Conservation (phyloP, 805 yeast genomes). For the Candida arabinofermentans region DNA sequence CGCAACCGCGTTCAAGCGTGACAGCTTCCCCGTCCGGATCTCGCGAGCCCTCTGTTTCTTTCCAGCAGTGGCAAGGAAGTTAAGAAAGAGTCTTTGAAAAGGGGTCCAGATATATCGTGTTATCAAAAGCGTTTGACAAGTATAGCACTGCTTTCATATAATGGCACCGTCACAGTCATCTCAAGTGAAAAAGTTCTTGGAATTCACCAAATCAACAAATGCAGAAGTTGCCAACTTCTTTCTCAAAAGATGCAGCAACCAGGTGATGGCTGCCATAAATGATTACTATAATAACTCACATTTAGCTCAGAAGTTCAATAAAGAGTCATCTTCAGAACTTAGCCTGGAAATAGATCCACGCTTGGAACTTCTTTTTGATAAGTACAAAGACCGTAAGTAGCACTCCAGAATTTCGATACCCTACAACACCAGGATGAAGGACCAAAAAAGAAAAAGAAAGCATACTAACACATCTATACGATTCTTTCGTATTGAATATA, state of each 20-base stretch:
- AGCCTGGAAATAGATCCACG: slow-evolving; percentile 4
- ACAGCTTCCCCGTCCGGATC: too few relatives aligned
- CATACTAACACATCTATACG: neutral
- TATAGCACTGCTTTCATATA: neutral
- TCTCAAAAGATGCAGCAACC: slow-evolving; percentile 21
- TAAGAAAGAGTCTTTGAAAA: too few relatives aligned
- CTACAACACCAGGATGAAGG: too few relatives aligned
- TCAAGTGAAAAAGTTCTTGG: slow-evolving; percentile 32
- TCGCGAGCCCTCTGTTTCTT: too few relatives aligned
- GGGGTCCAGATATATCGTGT: too few relatives aligned
- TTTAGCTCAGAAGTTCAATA: slow-evolving; percentile 8
- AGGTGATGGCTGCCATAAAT: slow-evolving; percentile 20
- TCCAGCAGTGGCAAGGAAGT: too few relatives aligned
- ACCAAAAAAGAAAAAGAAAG: neutral
- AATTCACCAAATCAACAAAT: slow-evolving; percentile 36
- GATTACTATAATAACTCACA: slow-evolving; percentile 22
- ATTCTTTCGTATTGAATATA: neutral
- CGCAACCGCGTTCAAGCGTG: too few relatives aligned
- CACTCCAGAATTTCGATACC: too few relatives aligned
- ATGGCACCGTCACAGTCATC: slow-evolving; percentile 9
- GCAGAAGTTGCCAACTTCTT: slow-evolving; percentile 36
- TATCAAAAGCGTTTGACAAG: neutral
- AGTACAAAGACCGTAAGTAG: slow-evolving; percentile 26
- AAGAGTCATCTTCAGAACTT: slow-evolving; percentile 1
- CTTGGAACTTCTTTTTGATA: slow-evolving; percentile 32